phyloP scores from a whole-genome alignment of 2,329 filamentous ascomycete species.

The Monilinia aucupariae region DNA sequence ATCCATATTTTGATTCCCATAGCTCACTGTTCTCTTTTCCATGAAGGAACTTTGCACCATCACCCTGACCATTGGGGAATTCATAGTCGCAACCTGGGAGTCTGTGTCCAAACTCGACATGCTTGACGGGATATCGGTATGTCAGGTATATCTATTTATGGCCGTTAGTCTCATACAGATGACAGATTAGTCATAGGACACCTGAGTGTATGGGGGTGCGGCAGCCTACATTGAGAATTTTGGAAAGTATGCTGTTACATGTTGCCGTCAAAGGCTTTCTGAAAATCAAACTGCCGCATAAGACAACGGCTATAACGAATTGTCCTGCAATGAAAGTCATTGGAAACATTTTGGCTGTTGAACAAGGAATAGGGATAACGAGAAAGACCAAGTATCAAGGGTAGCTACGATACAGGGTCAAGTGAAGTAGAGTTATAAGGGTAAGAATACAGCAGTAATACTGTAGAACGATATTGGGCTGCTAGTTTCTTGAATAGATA shows the following conservation, averaged over 20 bases:
- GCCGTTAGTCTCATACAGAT: neutral
- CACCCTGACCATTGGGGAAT: conserved; percentile 40
- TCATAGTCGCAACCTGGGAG: conserved; percentile 30
- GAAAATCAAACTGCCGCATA: conserved; percentile 7
- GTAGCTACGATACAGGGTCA: too few relatives aligned
- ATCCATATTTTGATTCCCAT: conserved; percentile 37
- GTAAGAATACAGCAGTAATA: too few relatives aligned
- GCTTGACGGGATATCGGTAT: conserved; percentile 15
- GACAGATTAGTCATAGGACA: neutral
- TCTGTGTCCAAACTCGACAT: conserved; percentile 1
- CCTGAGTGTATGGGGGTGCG: neutral
- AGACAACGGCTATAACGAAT: neutral
- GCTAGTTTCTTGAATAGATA: too few relatives aligned
- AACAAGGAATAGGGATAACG: neutral
- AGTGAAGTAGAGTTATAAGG: too few relatives aligned
- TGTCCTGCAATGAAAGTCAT: neutral
- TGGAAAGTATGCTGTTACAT: conserved; percentile 3
- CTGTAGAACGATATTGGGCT: too few relatives aligned
- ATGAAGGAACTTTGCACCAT: conserved; percentile 39
- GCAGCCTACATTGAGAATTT: neutral
- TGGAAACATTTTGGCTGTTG: conserved; percentile 10
- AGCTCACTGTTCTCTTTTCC: conserved; percentile 34
- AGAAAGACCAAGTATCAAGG: too few relatives aligned
- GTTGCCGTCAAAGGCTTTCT: neutral
- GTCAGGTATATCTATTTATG: conserved; percentile 1